Evolutionary conservation across 441 rosid species (phyloP), one percentile per base, ranked within the genome.

Genomic region (Bruguiera hainesii): DNA sequence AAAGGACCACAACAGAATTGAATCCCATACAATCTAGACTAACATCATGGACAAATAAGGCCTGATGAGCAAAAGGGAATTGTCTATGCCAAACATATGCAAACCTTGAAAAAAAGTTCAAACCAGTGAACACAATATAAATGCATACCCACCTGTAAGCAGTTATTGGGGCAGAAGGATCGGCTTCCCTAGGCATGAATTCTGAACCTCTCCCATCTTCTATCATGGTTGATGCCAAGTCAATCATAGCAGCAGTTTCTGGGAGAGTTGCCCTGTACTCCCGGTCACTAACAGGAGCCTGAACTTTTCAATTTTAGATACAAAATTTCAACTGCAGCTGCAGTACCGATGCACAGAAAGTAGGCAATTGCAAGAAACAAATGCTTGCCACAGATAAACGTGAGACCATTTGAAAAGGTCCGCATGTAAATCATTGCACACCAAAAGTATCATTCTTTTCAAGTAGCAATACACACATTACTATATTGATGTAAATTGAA

Each of bases 241-340:
- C 98, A 78, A 94, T 94, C 92, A 94, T 78, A 73, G 89, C 66
- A 56, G 97, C 86, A 23, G 96, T 91, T 78, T 94, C 89, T 70
- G 97, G 93, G 74, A 94, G 96, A 39, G 97, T 91, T 72, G 97
- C 97, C 75, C 64, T 81, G 80, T 88, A 88, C 71, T 94, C 98
- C 64, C 97, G 79, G 77, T 88, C 97, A 77, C 98, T 94, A 56
- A 94, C 98, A 21, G 97, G 96, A 73, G 98, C 96, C 98, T 94
- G 80, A 70, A 76, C 69, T 77, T 66, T 80, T 71, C 78, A 80
- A 77, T 65, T 33, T 33, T 70, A 39, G 59, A 64, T 20, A 20
- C 28, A 20, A 55, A 23, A 77, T 69, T 64, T 72, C 59, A 63
- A 66, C 26, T 35, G 71, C 67, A 60, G 69, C 65, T 62, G 75